Evolutionary conservation across 208 protist species (phyloP).

Genomic region (Porcisia deanei): DNA sequence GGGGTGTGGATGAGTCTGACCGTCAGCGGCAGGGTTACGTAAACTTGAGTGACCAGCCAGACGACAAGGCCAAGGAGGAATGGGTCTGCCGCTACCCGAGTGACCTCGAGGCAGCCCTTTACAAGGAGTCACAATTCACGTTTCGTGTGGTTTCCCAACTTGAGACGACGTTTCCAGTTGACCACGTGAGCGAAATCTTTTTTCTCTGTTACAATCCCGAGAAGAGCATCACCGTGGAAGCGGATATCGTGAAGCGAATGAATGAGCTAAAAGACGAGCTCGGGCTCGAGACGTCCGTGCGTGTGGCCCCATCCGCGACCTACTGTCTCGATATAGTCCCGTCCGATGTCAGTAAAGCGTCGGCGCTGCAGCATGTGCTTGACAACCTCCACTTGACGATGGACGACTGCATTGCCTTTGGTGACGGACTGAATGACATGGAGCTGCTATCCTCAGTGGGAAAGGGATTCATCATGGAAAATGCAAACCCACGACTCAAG

Average conservation of each 20-base stretch:
- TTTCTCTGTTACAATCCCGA: constrained; percentile 62
- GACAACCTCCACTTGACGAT: constrained; percentile 47
- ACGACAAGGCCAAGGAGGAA: constrained; percentile 57
- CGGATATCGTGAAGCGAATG: constrained; percentile 37
- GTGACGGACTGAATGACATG: constrained; percentile 71
- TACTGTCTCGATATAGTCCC: constrained; percentile 70
- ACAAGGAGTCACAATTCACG: constrained; percentile 47
- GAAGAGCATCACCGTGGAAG: constrained; percentile 34
- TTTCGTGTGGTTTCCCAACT: constrained; percentile 52
- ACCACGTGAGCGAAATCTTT: constrained; percentile 66
- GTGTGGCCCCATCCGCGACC: constrained; percentile 47
- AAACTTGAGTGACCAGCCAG: constrained; percentile 49
- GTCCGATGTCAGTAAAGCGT: constrained; percentile 56
- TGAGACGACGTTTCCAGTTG: constrained; percentile 41
- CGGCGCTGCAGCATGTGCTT: constrained; percentile 55
- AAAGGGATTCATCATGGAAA: constrained; percentile 77
- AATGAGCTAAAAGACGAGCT: constrained; percentile 27
- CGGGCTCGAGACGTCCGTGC: constrained; percentile 27
- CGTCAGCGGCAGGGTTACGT: constrained; percentile 34
- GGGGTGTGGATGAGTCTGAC: constrained; percentile 35
- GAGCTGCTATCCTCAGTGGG: constrained; percentile 60
- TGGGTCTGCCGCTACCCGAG: constrained; percentile 61
- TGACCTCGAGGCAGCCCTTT: constrained; percentile 47
- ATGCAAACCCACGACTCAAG: constrained; percentile 56
- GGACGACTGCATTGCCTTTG: constrained; percentile 68